A percentile compares a stretch with the other conserved stretches of the same genome.
Conservation (phyloP, 768 basidiomycete species). For the Tricholoma matsutake region DNA sequence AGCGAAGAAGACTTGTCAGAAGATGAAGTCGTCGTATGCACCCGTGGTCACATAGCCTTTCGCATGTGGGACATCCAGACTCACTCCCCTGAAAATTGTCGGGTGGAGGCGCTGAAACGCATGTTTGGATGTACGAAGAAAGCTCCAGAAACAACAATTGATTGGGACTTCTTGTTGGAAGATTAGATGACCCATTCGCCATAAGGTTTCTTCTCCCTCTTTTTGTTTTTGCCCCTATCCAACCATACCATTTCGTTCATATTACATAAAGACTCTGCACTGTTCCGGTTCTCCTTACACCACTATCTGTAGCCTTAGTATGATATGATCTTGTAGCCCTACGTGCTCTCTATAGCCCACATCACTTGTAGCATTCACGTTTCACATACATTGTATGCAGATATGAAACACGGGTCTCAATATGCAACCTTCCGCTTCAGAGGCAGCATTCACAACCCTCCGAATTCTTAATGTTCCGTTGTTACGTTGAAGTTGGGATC, state of each 20-base stretch:
- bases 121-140: slow-evolving; percentile 59
- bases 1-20: slow-evolving; percentile 35
- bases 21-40: slow-evolving; percentile 63
- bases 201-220: not conserved
- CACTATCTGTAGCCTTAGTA: slow-evolving; percentile 25
- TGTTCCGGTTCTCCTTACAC: slow-evolving; percentile 1
- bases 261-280: slow-evolving; percentile 9
- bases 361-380: slow-evolving; percentile 19
- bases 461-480: too few relatives aligned
- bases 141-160: slow-evolving; percentile 52
- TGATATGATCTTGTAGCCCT: slow-evolving; percentile 14
- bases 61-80: slow-evolving; percentile 79
- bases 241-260: not conserved
- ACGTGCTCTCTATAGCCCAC: slow-evolving; percentile 1
- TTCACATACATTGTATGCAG: not conserved
- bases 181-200: slow-evolving; percentile 38
- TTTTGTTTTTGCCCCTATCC: not conserved
- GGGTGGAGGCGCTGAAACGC: slow-evolving; percentile 61
- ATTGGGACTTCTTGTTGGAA: slow-evolving; percentile 81
- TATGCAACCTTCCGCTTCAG: not conserved
- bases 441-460: not conserved
- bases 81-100: slow-evolving; percentile 57
- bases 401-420: not conserved
- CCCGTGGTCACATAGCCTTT: slow-evolving; percentile 61
- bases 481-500: not conserved